Evolutionary conservation across 495 filamentous ascomycete genomes (phyloP).

Genomic region (Xylaria curta): DNA sequence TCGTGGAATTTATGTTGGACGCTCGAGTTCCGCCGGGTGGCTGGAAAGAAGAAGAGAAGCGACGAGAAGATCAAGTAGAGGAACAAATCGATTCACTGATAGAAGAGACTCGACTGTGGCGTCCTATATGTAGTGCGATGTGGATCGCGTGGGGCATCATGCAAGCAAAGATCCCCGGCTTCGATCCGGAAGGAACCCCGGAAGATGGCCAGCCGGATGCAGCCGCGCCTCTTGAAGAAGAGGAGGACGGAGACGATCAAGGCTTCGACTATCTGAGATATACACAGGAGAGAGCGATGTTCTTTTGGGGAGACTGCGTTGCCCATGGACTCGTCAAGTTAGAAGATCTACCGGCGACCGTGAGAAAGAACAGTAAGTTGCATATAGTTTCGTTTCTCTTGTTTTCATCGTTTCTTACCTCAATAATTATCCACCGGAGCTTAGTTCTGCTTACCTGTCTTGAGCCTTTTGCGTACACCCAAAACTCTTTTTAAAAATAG

Average conservation of each 20-base stretch:
- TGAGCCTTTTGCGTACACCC: background rate
- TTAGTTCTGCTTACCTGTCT: background rate
- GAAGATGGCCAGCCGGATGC: slow-evolving; percentile 16
- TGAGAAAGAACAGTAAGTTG: slow-evolving; percentile 59
- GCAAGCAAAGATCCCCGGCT: slow-evolving; percentile 81
- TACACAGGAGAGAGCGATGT: slow-evolving; percentile 85
- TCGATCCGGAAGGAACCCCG: slow-evolving; percentile 34
- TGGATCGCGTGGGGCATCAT: slow-evolving; percentile 98
- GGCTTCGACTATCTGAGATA: slow-evolving; percentile 95
- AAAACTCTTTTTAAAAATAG: background rate
- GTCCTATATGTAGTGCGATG: slow-evolving; percentile 81
- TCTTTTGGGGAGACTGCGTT: slow-evolving; percentile 92
- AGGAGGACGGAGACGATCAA: slow-evolving; percentile 49
- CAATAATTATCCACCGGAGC: background rate
- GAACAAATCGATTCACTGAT: slow-evolving; percentile 70
- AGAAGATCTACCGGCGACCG: slow-evolving; percentile 73
- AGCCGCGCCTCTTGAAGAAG: slow-evolving; percentile 44
- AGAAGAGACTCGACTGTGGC: slow-evolving; percentile 82
- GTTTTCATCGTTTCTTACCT: background rate
- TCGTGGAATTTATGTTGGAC: slow-evolving; percentile 74
- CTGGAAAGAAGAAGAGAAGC: slow-evolving; percentile 66
- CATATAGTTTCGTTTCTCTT: slow-evolving; percentile 54
- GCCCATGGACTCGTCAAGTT: slow-evolving; percentile 69
- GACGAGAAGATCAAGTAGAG: slow-evolving; percentile 65
- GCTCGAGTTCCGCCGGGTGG: slow-evolving; percentile 63